A percentile compares a stretch with the other conserved stretches of the same genome.
phyloP scores from a whole-genome alignment of 1,284 basidiomycete genomes.

The Ceratorhiza oryzae-sativae region DNA sequence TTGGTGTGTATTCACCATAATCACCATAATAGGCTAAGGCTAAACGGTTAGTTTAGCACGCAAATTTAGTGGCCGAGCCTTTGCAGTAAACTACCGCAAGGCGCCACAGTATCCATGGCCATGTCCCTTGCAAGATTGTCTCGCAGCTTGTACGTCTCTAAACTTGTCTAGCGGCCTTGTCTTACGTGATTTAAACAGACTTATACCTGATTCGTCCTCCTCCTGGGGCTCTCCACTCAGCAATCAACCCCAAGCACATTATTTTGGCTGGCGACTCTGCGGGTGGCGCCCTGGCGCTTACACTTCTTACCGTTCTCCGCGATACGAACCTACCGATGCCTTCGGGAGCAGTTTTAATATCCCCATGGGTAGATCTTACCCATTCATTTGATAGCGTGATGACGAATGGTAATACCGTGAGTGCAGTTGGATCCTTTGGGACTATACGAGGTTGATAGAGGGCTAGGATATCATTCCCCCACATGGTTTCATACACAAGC shows the following conservation, averaged over 20 bases:
- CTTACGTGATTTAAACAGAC: slow-evolving; percentile 61
- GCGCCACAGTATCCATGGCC: slow-evolving; percentile 97
- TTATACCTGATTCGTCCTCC: slow-evolving; percentile 79
- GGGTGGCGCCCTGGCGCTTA: slow-evolving; percentile 86
- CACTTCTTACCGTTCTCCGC: slow-evolving; percentile 74
- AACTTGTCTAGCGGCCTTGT: background rate
- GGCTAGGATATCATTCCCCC: slow-evolving; percentile 67
- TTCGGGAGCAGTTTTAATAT: slow-evolving; percentile 42
- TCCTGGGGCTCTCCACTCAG: slow-evolving; percentile 69
- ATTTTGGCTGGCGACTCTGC: slow-evolving; percentile 93
- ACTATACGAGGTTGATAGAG: slow-evolving; percentile 44
- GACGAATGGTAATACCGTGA: slow-evolving; percentile 56
- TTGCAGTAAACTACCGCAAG: slow-evolving; percentile 88
- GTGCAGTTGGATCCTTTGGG: slow-evolving; percentile 37
- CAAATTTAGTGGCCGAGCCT: slow-evolving; percentile 40
- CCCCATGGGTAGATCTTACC: slow-evolving; percentile 44
- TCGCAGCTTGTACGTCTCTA: slow-evolving; percentile 74
- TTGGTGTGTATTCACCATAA: slow-evolving; percentile 5
- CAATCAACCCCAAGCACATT: slow-evolving; percentile 84
- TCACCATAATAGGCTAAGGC: background rate
- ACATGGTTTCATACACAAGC: slow-evolving; percentile 67
- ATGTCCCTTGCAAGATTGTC: slow-evolving; percentile 86
- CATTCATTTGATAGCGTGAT: slow-evolving; percentile 58
- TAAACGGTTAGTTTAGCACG: slow-evolving; percentile 6
- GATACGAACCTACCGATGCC: slow-evolving; percentile 75